phyloP scores from a whole-genome alignment of 352 stramenopile genomes.

The Globisporangium radiosum region DNA sequence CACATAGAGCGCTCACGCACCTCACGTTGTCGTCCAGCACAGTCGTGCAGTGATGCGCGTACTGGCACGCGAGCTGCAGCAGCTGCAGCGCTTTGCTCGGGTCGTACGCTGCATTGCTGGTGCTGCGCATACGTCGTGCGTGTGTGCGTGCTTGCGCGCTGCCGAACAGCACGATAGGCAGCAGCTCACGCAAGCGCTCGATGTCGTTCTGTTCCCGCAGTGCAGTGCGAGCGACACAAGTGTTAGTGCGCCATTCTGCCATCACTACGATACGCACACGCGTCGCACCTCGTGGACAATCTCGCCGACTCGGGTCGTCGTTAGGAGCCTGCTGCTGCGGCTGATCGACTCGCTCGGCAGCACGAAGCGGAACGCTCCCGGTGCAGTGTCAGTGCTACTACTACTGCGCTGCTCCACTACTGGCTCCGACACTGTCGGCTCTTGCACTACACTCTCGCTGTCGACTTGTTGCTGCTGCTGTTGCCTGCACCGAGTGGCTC shows the following conservation, averaged over 20 bases:
- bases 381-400: background rate
- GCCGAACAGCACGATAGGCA: constrained; percentile 31
- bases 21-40: constrained; percentile 25
- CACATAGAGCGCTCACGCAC: constrained; percentile 10
- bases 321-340: constrained; percentile 7
- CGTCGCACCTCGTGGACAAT: constrained; percentile 10
- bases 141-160: too few relatives aligned
- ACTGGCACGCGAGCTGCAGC: constrained; percentile 63
- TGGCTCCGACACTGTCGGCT: background rate
- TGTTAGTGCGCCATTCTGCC: too few relatives aligned
- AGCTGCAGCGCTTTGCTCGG: constrained; percentile 25
- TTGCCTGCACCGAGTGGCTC: background rate
- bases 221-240: too few relatives aligned
- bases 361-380: constrained; percentile 5
- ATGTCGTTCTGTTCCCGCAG: constrained; percentile 11
- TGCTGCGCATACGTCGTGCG: background rate
- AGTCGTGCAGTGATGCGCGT: constrained; percentile 34
- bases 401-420: background rate
- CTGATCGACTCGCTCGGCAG: constrained; percentile 6
- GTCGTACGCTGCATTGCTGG: background rate
- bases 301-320: constrained; percentile 9
- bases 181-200: constrained; percentile 23
- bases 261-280: background rate
- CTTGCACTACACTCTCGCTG: background rate
- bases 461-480: background rate